Evolutionary conservation across 2,329 filamentous ascomycete genomes (phyloP).

Genomic region (Diaporthe aspalathi): DNA sequence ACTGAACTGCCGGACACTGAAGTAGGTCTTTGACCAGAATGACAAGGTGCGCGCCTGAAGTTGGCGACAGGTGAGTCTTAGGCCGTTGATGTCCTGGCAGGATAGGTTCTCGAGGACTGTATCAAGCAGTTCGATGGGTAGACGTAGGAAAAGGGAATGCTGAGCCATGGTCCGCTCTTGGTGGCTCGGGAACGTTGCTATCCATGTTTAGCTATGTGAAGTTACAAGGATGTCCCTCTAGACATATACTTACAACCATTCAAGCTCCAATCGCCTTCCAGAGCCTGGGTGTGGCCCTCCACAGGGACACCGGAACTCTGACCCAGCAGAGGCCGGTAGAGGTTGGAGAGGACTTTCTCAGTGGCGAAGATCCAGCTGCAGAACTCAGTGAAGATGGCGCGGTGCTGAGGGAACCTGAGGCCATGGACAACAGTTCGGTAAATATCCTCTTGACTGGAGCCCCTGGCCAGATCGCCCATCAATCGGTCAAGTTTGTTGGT

Average conservation of each 20-base stretch:
- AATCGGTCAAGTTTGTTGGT: not conserved
- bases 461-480: not conserved
- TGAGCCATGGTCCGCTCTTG: not conserved
- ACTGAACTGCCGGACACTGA: not conserved
- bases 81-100: not conserved
- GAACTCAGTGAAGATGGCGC: not conserved
- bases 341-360: not conserved
- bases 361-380: not conserved
- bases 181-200: not conserved
- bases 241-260: not conserved
- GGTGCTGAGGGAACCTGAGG: not conserved
- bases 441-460: not conserved
- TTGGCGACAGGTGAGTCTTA: not conserved
- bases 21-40: not conserved
- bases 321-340: not conserved
- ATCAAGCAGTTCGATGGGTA: not conserved
- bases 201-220: not conserved
- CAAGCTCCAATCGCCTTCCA: not conserved
- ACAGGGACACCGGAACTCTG: fast-evolving
- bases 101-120: not conserved
- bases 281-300: too few relatives aligned
- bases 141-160: not conserved
- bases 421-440: not conserved
- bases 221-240: not conserved
- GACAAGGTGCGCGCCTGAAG: not conserved